These are phyloP conservation scores for Pyropia haitanensis DNA, from an alignment of 23 red algal genomes.

Conservation along the genomic window DNA sequence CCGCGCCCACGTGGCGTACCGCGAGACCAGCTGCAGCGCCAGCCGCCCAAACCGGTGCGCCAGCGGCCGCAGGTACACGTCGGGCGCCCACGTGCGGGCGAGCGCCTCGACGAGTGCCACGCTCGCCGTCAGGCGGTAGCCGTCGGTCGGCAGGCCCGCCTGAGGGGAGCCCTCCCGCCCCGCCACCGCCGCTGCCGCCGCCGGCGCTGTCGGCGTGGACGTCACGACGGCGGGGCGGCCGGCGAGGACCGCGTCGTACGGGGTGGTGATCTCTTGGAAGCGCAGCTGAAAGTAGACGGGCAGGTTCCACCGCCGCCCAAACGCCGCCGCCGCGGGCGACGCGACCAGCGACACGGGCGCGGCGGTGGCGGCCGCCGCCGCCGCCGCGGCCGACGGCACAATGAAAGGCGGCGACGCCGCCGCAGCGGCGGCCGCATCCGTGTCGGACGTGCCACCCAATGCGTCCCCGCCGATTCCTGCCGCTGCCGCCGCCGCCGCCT, in stretches of 20 bases:
- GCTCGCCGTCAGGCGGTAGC: slow-evolving; percentile 43
- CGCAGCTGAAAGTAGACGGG: slow-evolving; percentile 82
- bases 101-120: slow-evolving; percentile 25
- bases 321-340: slow-evolving; percentile 24
- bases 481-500: not conserved
- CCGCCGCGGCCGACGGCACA: too few species aligned
- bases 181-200: slow-evolving; percentile 2
- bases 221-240: slow-evolving; percentile 13
- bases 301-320: slow-evolving; percentile 67
- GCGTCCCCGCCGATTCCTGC: too few species aligned
- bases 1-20: slow-evolving; percentile 56
- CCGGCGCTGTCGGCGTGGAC: not conserved
- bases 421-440: too few species aligned
- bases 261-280: slow-evolving; percentile 62
- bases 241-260: slow-evolving; percentile 28
- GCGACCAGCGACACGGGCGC: not conserved
- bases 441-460: too few species aligned
- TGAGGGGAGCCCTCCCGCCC: slow-evolving; percentile 2
- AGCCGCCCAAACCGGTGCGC: slow-evolving; percentile 57
- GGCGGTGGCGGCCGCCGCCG: too few species aligned
- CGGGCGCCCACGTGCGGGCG: slow-evolving; percentile 40
- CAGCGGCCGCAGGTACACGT: slow-evolving; percentile 44
- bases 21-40: slow-evolving; percentile 47
- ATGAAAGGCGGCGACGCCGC: too few species aligned
- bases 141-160: slow-evolving; percentile 20